Conservation (phyloP, 305 asterid species). For the Plantago lanceolata region DNA sequence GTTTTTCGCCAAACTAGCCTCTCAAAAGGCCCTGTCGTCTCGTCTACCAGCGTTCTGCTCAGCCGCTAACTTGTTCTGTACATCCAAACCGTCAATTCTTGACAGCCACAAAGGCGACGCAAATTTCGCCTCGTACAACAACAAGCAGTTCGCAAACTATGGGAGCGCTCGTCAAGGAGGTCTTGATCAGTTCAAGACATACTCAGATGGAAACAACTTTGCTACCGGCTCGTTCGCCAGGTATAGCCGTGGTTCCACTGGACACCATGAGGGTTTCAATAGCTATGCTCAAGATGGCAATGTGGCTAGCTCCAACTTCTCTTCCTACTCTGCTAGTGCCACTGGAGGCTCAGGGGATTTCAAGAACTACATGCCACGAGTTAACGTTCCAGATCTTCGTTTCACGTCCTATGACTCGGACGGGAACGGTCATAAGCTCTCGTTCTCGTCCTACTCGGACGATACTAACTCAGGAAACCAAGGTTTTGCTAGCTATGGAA, state of each 20-base stretch:
- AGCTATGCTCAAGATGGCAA: constrained; percentile 66
- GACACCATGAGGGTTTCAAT: constrained; percentile 49
- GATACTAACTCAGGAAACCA: constrained; percentile 71
- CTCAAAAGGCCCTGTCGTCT: constrained; percentile 38
- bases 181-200: constrained; percentile 57
- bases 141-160: constrained; percentile 51
- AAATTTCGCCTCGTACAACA: constrained; percentile 44
- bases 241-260: constrained; percentile 57
- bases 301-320: constrained; percentile 51
- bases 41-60: constrained; percentile 58
- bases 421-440: constrained; percentile 47
- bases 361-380: constrained; percentile 51
- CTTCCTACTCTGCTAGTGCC: constrained; percentile 52
- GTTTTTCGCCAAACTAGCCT: constrained; percentile 47
- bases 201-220: constrained; percentile 51
- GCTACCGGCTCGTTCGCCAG: constrained; percentile 45
- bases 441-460: constrained; percentile 54
- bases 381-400: constrained; percentile 63
- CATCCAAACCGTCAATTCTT: constrained; percentile 19
- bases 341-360: constrained; percentile 61
- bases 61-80: constrained; percentile 55
- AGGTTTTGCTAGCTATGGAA: constrained; percentile 49
- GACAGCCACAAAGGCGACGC: constrained; percentile 36
- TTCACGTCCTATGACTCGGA: constrained; percentile 61
- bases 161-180: constrained; percentile 51